Percentiles rank a stretch among this genome's conserved stretches.
phyloP scores from a whole-genome alignment of 495 filamentous ascomycete species.

The Aspergillus mulundensis region DNA sequence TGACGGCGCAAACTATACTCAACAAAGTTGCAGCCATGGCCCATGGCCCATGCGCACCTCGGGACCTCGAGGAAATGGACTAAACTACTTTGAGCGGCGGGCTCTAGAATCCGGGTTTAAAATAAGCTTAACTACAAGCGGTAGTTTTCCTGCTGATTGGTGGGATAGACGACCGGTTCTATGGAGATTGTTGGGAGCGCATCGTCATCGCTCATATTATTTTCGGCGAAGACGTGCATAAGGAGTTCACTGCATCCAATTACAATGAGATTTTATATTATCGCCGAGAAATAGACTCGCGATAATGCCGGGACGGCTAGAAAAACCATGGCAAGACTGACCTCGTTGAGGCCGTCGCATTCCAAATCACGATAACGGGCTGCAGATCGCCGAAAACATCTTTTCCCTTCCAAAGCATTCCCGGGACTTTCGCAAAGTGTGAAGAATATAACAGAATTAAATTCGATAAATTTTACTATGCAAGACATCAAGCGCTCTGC shows the following conservation, averaged over 20 bases:
- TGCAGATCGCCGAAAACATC: background rate
- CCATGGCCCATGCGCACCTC: too few relatives aligned
- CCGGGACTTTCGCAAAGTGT: background rate
- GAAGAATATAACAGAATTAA: background rate
- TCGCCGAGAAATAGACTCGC: background rate
- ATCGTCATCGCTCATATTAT: background rate
- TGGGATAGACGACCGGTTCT: background rate
- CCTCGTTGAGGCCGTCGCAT: background rate
- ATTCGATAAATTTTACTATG: background rate
- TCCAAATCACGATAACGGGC: constrained; percentile 1
- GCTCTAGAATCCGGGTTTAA: background rate
- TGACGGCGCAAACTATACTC: too few relatives aligned
- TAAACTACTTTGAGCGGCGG: background rate
- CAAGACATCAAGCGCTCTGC: background rate
- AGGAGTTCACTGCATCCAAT: background rate
- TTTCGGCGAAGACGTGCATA: background rate
- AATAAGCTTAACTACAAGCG: background rate
- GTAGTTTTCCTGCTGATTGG: background rate
- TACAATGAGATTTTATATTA: background rate
- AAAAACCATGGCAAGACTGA: background rate
- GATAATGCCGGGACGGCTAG: background rate
- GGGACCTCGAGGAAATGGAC: too few relatives aligned
- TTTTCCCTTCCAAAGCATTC: background rate
- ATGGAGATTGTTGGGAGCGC: background rate
- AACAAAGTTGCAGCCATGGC: too few relatives aligned